A percentile compares a stretch with the other conserved stretches of the same genome.
Evolutionary conservation across 2,329 filamentous ascomycete genomes (phyloP).

Genomic region (Coniella lustricola): DNA sequence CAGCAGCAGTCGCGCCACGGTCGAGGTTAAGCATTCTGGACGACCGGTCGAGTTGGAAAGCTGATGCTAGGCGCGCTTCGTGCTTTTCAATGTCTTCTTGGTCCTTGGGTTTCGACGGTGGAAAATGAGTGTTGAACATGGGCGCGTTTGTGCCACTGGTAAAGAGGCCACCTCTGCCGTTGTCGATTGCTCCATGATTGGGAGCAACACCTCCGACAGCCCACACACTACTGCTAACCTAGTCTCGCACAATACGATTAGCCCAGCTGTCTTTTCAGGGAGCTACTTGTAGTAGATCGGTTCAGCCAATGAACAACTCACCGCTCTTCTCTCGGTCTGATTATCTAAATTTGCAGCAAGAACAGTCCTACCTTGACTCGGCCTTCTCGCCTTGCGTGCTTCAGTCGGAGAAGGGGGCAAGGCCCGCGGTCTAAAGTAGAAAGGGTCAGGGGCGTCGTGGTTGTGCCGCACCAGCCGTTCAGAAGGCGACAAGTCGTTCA

Average conservation of each 20-base stretch:
- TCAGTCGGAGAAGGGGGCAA: conserved; percentile 14
- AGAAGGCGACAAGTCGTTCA: conserved; percentile 32
- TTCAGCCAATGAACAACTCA: neutral
- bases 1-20: conserved; percentile 19
- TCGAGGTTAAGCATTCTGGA: conserved; percentile 57
- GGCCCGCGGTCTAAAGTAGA: conserved; percentile 28
- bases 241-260: conserved; percentile 14
- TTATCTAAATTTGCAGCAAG: conserved; percentile 5
- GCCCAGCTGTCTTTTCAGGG: too few species aligned
- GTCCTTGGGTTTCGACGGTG: conserved; percentile 30
- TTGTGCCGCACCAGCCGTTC: conserved; percentile 40
- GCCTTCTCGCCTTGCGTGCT: conserved; percentile 6
- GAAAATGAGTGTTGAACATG: conserved; percentile 48
- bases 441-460: conserved; percentile 35
- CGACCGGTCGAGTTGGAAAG: conserved; percentile 69
- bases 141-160: conserved; percentile 68
- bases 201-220: conserved; percentile 64
- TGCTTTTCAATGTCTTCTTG: conserved; percentile 62
- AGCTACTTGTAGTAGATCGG: too few species aligned
- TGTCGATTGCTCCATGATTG: conserved; percentile 44
- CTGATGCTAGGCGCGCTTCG: conserved; percentile 67
- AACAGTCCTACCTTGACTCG: conserved; percentile 11
- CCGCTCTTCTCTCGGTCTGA: conserved; percentile 8
- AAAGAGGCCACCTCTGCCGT: conserved; percentile 58
- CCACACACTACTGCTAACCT: conserved; percentile 68